phyloP scores from a whole-genome alignment of 1,284 basidiomycete genomes.

The Puccinia polysora region DNA sequence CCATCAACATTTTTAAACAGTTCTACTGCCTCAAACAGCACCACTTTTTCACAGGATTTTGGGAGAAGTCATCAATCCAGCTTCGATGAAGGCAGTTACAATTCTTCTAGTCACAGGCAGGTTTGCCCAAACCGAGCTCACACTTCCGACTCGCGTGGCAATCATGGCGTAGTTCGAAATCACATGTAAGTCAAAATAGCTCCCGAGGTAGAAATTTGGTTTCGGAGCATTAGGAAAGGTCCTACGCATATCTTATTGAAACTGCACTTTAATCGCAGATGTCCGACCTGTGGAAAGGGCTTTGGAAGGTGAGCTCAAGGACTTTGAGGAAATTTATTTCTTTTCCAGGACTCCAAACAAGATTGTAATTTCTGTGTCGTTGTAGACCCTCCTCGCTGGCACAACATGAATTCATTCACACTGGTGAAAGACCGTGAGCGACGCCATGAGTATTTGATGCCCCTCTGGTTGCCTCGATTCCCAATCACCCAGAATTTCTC shows the following conservation, averaged over 20 bases:
- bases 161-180: constrained; percentile 27
- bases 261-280: constrained; percentile 1
- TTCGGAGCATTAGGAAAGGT: background rate
- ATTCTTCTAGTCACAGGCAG: background rate
- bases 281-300: constrained; percentile 40
- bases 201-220: background rate
- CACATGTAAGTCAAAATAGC: constrained; percentile 15
- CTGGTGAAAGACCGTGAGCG: constrained; percentile 42
- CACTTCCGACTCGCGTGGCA: constrained; percentile 3
- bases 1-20: background rate
- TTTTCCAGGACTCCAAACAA: background rate
- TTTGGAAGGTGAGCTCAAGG: constrained; percentile 35
- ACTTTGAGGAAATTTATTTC: background rate
- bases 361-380: background rate
- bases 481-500: too few relatives aligned
- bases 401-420: constrained; percentile 42
- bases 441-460: background rate
- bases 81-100: background rate
- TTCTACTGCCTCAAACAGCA: background rate
- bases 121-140: constrained; percentile 20
- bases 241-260: background rate
- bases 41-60: background rate
- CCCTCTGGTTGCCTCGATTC: background rate
- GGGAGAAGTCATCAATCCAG: background rate
- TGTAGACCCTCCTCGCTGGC: constrained; percentile 40